Evolutionary conservation across 257 asterid genomes (phyloP).

Genomic region (Coffea eugenioides): DNA sequence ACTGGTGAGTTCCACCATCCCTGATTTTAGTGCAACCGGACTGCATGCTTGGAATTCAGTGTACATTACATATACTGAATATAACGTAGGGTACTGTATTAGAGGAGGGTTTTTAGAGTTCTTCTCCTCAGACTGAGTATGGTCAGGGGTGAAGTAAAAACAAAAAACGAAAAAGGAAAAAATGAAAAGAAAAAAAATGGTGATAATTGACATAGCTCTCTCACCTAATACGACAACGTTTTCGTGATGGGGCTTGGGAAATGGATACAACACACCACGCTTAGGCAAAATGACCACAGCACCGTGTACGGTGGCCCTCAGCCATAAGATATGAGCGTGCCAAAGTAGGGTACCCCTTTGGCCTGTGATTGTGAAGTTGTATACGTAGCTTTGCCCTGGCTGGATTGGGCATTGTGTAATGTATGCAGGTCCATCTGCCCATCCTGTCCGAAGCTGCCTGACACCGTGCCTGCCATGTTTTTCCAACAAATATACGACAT

Average conservation of each 20-base stretch:
- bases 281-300: slow-evolving; percentile 84
- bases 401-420: slow-evolving; percentile 91
- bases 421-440: slow-evolving; percentile 97
- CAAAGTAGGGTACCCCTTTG: slow-evolving; percentile 88
- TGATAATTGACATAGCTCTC: neutral
- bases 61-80: too few species aligned
- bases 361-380: slow-evolving; percentile 83
- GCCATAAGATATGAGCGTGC: slow-evolving; percentile 93
- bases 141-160: too few species aligned
- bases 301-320: slow-evolving; percentile 81
- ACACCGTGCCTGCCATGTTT: slow-evolving; percentile 67
- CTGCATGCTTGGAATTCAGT: too few species aligned
- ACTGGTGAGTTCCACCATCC: too few species aligned
- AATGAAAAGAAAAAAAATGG: too few species aligned
- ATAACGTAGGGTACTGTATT: too few species aligned
- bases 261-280: slow-evolving; percentile 81
- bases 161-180: too few species aligned
- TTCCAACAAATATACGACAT: too few species aligned
- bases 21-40: too few species aligned
- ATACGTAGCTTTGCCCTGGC: slow-evolving; percentile 65
- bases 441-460: slow-evolving; percentile 76
- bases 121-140: too few species aligned
- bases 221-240: slow-evolving; percentile 62
- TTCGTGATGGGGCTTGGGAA: slow-evolving; percentile 85
- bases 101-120: too few species aligned